These are phyloP conservation scores for Calocybe cyanea DNA, from an alignment of 768 basidiomycete genomes.

Conservation along the genomic window DNA sequence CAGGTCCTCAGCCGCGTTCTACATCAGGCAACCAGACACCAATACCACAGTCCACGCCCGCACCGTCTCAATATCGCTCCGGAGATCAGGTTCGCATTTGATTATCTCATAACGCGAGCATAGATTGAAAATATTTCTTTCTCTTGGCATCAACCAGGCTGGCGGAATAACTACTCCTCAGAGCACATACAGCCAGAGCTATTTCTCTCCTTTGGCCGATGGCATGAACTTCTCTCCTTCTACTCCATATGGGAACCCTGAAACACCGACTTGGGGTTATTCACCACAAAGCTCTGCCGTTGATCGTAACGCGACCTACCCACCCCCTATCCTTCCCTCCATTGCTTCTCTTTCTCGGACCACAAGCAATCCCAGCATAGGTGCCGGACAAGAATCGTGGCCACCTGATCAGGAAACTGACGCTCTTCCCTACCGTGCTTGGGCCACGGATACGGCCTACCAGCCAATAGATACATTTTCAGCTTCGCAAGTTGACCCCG, in stretches of 20 bases:
- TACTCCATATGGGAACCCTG: slow-evolving; percentile 38
- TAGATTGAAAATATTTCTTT: slow-evolving; percentile 9
- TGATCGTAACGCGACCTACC: slow-evolving; percentile 44
- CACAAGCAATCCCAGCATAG: slow-evolving; percentile 18
- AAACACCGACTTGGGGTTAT: slow-evolving; percentile 57
- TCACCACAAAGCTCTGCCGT: slow-evolving; percentile 31
- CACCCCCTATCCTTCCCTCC: slow-evolving; percentile 50
- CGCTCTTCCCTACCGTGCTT: slow-evolving; percentile 45
- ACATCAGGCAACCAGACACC: slow-evolving; percentile 44
- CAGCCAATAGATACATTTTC: slow-evolving; percentile 26
- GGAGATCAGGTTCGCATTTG: slow-evolving; percentile 40
- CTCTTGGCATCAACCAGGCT: slow-evolving; percentile 12
- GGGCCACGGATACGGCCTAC: slow-evolving; percentile 40
- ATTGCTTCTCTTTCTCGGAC: slow-evolving; percentile 49
- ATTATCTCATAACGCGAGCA: slow-evolving; percentile 6
- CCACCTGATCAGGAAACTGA: slow-evolving; percentile 25
- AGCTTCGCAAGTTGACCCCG: slow-evolving; percentile 35
- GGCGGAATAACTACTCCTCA: slow-evolving; percentile 27
- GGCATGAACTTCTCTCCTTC: slow-evolving; percentile 37
- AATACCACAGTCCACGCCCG: slow-evolving; percentile 43
- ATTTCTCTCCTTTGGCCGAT: slow-evolving; percentile 41
- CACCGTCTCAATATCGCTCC: slow-evolving; percentile 39
- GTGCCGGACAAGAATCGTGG: slow-evolving; percentile 24
- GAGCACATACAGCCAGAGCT: slow-evolving; percentile 36
- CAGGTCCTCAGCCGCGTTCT: slow-evolving; percentile 26